These are phyloP conservation scores for Cordyceps fumosorosea DNA, from an alignment of 2,329 filamentous ascomycete species.

Conservation along the genomic window DNA sequence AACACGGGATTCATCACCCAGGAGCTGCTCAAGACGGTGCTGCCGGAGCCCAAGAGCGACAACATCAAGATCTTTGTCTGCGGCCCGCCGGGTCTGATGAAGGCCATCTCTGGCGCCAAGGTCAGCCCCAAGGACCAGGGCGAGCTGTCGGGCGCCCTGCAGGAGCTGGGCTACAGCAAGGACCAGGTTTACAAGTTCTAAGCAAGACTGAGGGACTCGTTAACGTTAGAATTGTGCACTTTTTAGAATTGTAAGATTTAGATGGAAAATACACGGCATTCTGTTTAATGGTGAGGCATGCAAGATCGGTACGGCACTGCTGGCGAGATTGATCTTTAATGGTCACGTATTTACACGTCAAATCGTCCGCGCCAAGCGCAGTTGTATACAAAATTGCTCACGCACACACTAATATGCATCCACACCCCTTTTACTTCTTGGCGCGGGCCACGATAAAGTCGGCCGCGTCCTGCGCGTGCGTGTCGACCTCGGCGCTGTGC, in stretches of 20 bases:
- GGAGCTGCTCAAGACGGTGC: slow-evolving; percentile 88
- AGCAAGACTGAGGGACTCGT: neutral
- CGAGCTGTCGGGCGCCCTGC: slow-evolving; percentile 73
- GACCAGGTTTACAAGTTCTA: slow-evolving; percentile 96
- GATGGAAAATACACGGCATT: slow-evolving; percentile 6
- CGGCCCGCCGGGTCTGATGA: slow-evolving; percentile 88
- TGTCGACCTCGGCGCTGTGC: slow-evolving; percentile 12
- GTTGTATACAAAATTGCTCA: neutral
- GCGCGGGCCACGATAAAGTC: slow-evolving; percentile 14
- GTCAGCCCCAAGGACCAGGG: slow-evolving; percentile 90
- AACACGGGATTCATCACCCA: slow-evolving; percentile 78
- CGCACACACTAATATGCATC: neutral
- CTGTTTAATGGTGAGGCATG: neutral
- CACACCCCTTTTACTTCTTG: neutral
- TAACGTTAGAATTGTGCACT: neutral
- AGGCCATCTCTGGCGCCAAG: slow-evolving; percentile 85
- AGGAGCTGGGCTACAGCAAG: slow-evolving; percentile 63
- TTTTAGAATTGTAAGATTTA: slow-evolving; percentile 7
- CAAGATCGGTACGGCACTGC: neutral
- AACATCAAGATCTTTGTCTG: slow-evolving; percentile 98
- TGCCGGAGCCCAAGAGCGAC: slow-evolving; percentile 84
- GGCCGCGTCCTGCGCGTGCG: slow-evolving; percentile 13
- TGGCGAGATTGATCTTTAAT: neutral
- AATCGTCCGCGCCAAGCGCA: neutral
- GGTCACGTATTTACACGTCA: neutral